A percentile compares a stretch with the other conserved stretches of the same genome.
phyloP scores from a whole-genome alignment of 176 grass and related monocot genomes.

The Ananas comosus region DNA sequence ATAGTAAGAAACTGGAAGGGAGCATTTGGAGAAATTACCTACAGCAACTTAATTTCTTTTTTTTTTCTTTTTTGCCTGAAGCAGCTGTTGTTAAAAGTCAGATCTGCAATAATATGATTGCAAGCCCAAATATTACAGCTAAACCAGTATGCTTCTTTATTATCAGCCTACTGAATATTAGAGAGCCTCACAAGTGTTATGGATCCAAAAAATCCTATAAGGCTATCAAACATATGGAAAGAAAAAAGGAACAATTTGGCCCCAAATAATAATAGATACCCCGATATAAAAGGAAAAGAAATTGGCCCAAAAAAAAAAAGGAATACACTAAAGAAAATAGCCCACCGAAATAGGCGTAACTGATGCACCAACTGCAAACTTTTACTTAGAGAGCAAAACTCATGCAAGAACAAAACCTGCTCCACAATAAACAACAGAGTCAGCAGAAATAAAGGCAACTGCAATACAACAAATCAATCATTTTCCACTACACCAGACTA shows the following conservation, averaged over 20 bases:
- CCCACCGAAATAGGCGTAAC: constrained; percentile 79
- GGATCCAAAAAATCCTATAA: not conserved
- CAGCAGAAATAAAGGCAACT: constrained; percentile 21
- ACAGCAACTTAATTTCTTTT: no score
- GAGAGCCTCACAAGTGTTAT: no score
- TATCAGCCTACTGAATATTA: no score
- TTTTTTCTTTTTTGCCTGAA: no score
- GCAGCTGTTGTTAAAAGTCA: no score
- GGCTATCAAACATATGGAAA: not conserved
- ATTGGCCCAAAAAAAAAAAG: not conserved
- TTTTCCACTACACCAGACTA: no score
- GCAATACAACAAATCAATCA: not conserved
- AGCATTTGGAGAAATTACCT: no score
- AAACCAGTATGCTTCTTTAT: no score
- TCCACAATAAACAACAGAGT: constrained; percentile 23
- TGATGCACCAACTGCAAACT: constrained; percentile 95
- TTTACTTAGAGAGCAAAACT: constrained; percentile 95
- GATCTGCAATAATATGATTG: no score
- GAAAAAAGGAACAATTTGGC: not conserved
- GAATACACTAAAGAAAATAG: constrained; percentile 12
- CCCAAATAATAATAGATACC: not conserved
- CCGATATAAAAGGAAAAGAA: not conserved
- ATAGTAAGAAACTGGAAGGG: no score
- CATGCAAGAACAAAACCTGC: constrained; percentile 94
- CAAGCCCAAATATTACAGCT: no score